Evolutionary conservation across 352 stramenopile species (phyloP).

Genomic region (Phytophthora ohioensis): DNA sequence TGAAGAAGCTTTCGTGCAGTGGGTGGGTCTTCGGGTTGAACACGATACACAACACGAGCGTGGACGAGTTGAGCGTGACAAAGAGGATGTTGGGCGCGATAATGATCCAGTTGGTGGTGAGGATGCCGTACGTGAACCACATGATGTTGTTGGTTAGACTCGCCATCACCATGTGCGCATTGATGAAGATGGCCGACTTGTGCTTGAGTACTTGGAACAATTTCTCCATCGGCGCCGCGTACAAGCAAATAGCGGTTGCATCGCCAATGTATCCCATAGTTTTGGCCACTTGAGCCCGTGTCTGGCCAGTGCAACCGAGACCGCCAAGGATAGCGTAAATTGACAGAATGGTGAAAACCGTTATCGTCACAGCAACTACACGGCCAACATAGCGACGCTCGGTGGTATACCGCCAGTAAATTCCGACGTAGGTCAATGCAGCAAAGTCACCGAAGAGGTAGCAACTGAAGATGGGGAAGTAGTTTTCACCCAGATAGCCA

Average conservation of each 20-base stretch:
- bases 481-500: slow-evolving; percentile 49
- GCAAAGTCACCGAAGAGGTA: slow-evolving; percentile 42
- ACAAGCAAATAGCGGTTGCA: slow-evolving; percentile 36
- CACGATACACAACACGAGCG: slow-evolving; percentile 34
- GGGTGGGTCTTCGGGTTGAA: slow-evolving; percentile 38
- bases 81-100: slow-evolving; percentile 43
- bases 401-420: slow-evolving; percentile 57
- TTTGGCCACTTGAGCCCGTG: slow-evolving; percentile 27
- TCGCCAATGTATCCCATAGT: slow-evolving; percentile 40
- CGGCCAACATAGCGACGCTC: slow-evolving; percentile 37
- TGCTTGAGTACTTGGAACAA: slow-evolving; percentile 52
- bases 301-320: slow-evolving; percentile 39
- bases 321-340: slow-evolving; percentile 48
- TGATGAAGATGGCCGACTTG: slow-evolving; percentile 50
- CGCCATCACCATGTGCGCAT: slow-evolving; percentile 55
- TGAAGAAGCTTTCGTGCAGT: slow-evolving; percentile 22
- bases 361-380: slow-evolving; percentile 22
- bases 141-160: slow-evolving; percentile 51
- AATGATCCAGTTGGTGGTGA: slow-evolving; percentile 40
- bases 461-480: slow-evolving; percentile 53
- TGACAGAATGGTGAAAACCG: slow-evolving; percentile 30
- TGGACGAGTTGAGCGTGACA: slow-evolving; percentile 34
- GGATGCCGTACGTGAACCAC: slow-evolving; percentile 57
- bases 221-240: slow-evolving; percentile 54
- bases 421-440: slow-evolving; percentile 44